Conservation (phyloP, 2,329 filamentous ascomycete genomes). For the Plenodomus lindquistii region DNA sequence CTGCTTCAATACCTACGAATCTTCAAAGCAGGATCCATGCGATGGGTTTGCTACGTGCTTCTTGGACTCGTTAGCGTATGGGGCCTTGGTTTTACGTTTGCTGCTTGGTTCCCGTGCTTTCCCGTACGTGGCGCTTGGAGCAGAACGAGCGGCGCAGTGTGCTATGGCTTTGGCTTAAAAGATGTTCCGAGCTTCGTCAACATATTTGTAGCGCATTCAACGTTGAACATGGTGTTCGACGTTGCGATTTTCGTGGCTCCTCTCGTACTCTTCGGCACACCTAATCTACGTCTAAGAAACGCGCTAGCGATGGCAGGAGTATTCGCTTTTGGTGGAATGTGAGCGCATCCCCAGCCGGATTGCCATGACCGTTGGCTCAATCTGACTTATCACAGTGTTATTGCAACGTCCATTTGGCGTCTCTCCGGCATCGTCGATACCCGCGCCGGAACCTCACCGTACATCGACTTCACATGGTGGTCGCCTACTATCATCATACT, state of each 20-base stretch:
- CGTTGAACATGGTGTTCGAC: conserved; percentile 43
- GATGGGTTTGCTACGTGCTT: conserved; percentile 29
- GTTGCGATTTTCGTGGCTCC: conserved; percentile 37
- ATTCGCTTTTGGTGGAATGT: conserved; percentile 39
- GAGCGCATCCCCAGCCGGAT: conserved; percentile 5
- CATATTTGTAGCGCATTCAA: conserved; percentile 32
- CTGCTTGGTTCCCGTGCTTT: conserved; percentile 39
- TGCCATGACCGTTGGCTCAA: neutral
- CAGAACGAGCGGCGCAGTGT: conserved; percentile 20
- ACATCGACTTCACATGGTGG: conserved; percentile 40
- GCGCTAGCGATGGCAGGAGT: conserved; percentile 36
- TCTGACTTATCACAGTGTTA: conserved; percentile 29
- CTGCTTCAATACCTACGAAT: conserved; percentile 44
- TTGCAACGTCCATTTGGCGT: conserved; percentile 36
- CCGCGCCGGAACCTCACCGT: conserved; percentile 35
- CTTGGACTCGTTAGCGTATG: conserved; percentile 31
- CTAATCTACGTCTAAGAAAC: conserved; percentile 32
- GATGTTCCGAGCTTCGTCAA: conserved; percentile 22
- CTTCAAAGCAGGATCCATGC: conserved; percentile 37
- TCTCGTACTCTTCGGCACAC: conserved; percentile 32
- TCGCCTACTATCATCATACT: conserved; percentile 30
- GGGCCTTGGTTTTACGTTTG: conserved; percentile 34
- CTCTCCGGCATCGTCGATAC: conserved; percentile 31
- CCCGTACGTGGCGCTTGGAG: conserved; percentile 33
- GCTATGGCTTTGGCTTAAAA: conserved; percentile 34